These are phyloP conservation scores for Geotrichum bryndzae DNA, from an alignment of 1,139 yeast species.

Conservation along the genomic window DNA sequence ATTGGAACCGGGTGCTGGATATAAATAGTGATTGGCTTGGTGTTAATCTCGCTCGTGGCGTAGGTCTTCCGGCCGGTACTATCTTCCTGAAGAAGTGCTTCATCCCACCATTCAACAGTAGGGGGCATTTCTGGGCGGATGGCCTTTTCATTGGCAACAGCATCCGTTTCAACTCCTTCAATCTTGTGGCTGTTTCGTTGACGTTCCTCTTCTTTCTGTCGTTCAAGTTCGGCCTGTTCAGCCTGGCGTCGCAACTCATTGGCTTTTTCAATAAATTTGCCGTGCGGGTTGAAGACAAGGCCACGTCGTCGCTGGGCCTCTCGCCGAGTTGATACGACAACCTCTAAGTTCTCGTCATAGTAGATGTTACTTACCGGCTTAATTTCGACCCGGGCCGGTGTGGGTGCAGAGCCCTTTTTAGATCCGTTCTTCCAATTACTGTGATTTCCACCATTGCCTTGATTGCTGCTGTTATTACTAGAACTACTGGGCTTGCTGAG, in stretches of 20 bases:
- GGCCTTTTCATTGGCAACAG: conserved; percentile 11
- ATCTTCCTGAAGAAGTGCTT: conserved; percentile 36
- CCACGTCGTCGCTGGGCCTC: conserved; percentile 34
- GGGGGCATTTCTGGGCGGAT: conserved; percentile 47
- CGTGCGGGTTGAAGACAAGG: conserved; percentile 50
- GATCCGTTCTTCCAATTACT: background rate
- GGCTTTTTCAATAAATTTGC: conserved; percentile 57
- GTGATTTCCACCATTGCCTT: background rate
- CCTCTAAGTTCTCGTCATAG: conserved; percentile 39
- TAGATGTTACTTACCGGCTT: conserved; percentile 42
- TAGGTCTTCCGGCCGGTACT: conserved; percentile 34
- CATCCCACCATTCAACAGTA: conserved; percentile 78
- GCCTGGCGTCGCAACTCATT: conserved; percentile 44
- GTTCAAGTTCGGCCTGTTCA: conserved; percentile 35
- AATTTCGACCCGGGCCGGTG: conserved; percentile 1
- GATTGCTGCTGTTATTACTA: background rate
- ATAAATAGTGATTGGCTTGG: conserved; percentile 45
- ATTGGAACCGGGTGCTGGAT: conserved; percentile 79
- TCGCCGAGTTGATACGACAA: conserved; percentile 26
- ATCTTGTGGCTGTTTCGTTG: conserved; percentile 21
- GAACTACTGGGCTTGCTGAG: background rate
- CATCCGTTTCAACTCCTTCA: conserved; percentile 14
- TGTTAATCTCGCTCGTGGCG: conserved; percentile 18
- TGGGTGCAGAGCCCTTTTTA: background rate
- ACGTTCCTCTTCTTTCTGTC: conserved; percentile 27